Percentiles rank a stretch among this genome's conserved stretches.
phyloP scores from a whole-genome alignment of 257 asterid genomes.

The Jasminum sambac region DNA sequence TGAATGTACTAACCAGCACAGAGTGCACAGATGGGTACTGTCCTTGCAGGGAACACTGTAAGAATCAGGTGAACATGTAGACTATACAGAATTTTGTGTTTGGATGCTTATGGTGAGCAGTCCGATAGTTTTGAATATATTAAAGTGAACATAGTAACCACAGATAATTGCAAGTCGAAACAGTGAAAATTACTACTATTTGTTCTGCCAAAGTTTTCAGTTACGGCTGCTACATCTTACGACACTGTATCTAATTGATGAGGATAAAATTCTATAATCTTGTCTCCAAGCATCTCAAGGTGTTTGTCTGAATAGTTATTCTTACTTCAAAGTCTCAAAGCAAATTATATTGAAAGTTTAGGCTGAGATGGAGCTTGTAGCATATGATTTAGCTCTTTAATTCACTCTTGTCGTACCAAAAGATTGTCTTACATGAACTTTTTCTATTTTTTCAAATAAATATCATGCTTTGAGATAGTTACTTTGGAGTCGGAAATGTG shows the following conservation, averaged over 20 bases:
- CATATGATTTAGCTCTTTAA: not conserved
- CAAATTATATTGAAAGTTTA: not conserved
- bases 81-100: conserved; percentile 4
- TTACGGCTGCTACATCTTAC: not conserved
- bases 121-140: not conserved
- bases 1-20: conserved; percentile 85
- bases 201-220: not conserved
- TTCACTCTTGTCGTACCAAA: not conserved
- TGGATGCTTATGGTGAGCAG: not conserved
- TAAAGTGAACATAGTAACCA: not conserved
- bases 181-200: not conserved
- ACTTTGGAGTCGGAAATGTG: not conserved
- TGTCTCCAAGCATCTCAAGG: not conserved
- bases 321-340: not conserved
- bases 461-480: not conserved
- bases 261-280: not conserved
- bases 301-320: not conserved
- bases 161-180: not conserved
- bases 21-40: conserved; percentile 91
- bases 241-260: not conserved
- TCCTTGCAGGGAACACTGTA: conserved; percentile 67
- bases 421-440: not conserved
- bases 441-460: not conserved
- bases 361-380: not conserved
- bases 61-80: conserved; percentile 63